Base-by-base conservation (phyloP, 202 grass and related monocot species). In the Zizania palustris region DNA sequence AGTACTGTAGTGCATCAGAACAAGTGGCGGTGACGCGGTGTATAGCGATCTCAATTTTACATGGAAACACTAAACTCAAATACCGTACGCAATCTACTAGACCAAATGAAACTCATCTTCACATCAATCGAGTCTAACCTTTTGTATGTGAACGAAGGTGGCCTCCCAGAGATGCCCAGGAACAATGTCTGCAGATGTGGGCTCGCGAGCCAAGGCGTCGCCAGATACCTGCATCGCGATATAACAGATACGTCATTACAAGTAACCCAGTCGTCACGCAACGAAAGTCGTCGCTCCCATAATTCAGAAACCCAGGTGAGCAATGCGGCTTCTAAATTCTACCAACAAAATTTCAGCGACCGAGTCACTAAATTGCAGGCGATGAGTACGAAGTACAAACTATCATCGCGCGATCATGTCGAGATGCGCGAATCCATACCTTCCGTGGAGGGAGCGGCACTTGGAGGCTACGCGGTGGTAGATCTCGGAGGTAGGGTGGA, bases 131-230 rank as follows among this genome's bases (percentile, higher is more conserved):
- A 71, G 45, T 40, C 69, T 63, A 62, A 98, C 95, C 95, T 98
- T 54, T 82, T 92, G 55, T 98, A 90, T 7, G 78, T 83, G 71
- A 92, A 77, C 5, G 45, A 79, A 35, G 95, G 91, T 1, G 91
- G 89, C 34, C 74, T 87, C 56, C 95, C 89, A 3, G 75, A 86
- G 55, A 94, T 94, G 41, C 85, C 88, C 39, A 98, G 66, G 79
- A 98, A 94, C 65, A 88, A 76, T 44, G 91, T 98, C 87, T 98
- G 91, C 60, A 98, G 72, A 83, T 98, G 89, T 1, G 87, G 91
- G 83, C 95, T 94, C 10, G 87, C 89, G 10, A 94, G 83, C 95
- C 95, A 92, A 50, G 85, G 91, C 0, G 91, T 97, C 13, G 79
- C 86, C 61, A 90, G 82, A 61, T 93, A 97, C 82, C 91, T 97